Evolutionary conservation across 176 grass and related monocot genomes (phyloP).

Genomic region (Areca catechu): DNA sequence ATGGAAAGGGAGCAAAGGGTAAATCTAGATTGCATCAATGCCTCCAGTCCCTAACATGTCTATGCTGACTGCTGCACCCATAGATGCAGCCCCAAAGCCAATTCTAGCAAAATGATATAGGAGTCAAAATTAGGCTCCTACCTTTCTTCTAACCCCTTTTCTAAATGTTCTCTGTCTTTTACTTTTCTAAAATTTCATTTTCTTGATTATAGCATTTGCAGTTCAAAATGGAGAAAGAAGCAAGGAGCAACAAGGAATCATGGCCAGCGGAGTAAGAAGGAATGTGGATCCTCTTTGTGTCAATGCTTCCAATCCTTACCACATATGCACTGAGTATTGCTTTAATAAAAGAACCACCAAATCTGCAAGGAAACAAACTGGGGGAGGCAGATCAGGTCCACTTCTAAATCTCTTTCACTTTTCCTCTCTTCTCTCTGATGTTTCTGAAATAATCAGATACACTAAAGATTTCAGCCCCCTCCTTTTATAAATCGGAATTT

Average conservation of each 20-base stretch:
- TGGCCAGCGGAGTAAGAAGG: slow-evolving; percentile 30
- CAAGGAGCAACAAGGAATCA: slow-evolving; percentile 21
- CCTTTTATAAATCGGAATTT: too few relatives aligned
- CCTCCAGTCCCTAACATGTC: slow-evolving; percentile 46
- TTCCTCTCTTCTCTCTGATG: too few relatives aligned
- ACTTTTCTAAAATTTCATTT: too few relatives aligned
- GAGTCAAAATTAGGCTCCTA: too few relatives aligned
- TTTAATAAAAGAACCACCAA: neutral
- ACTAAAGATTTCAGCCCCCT: too few relatives aligned
- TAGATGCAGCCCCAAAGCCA: neutral
- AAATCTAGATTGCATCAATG: slow-evolving; percentile 48
- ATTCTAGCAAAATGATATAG: neutral
- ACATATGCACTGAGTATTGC: neutral
- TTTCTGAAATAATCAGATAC: too few relatives aligned
- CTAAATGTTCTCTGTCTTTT: too few relatives aligned
- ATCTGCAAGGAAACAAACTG: too few relatives aligned
- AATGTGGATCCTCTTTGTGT: slow-evolving; percentile 55
- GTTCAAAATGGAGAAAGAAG: slow-evolving; percentile 48
- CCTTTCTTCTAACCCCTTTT: too few relatives aligned
- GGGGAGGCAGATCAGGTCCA: too few relatives aligned
- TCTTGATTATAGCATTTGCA: neutral
- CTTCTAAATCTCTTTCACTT: too few relatives aligned
- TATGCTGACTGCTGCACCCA: slow-evolving; percentile 41
- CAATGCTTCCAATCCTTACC: slow-evolving; percentile 16
- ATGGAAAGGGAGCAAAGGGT: slow-evolving; percentile 17